These are phyloP conservation scores for Cucurbita pepo DNA, from an alignment of 306 rosid genomes.

Conservation along the genomic window DNA sequence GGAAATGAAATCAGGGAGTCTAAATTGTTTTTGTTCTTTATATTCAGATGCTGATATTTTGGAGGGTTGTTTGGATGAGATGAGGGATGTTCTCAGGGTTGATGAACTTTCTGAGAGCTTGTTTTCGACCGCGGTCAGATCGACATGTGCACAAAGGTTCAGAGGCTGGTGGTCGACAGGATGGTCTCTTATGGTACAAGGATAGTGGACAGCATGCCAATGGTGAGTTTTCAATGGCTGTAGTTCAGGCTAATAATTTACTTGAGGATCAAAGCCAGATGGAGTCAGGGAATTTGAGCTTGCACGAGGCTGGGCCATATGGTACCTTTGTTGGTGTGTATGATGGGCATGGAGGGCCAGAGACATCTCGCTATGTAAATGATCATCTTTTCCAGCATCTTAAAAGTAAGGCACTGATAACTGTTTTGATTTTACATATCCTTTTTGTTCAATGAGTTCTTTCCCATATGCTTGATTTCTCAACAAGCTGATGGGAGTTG, in stretches of 20 bases:
- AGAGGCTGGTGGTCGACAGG: constrained; percentile 45
- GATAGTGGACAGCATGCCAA: constrained; percentile 44
- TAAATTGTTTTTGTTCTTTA: constrained; percentile 10
- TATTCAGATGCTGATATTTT: constrained; percentile 52
- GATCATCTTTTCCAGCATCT: constrained; percentile 47
- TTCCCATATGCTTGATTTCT: background rate
- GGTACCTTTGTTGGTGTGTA: constrained; percentile 53
- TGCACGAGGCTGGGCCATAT: constrained; percentile 37
- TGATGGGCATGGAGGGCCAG: constrained; percentile 67
- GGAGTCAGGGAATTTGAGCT: constrained; percentile 47
- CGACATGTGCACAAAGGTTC: constrained; percentile 18
- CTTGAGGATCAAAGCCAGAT: constrained; percentile 64
- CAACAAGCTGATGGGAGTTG: background rate
- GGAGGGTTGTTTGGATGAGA: constrained; percentile 40
- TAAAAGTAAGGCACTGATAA: constrained; percentile 30
- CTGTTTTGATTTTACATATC: background rate
- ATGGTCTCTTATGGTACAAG: constrained; percentile 57
- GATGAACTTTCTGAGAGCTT: constrained; percentile 47
- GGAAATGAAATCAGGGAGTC: constrained; percentile 18
- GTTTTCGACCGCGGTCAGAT: constrained; percentile 49
- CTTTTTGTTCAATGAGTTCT: background rate
- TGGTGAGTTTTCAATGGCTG: constrained; percentile 66
- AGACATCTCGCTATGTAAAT: constrained; percentile 47
- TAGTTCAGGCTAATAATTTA: constrained; percentile 56
- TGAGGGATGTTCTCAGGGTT: constrained; percentile 68